Evolutionary conservation across 805 yeast species (phyloP).

Genomic region (Lachancea nothofagi): DNA sequence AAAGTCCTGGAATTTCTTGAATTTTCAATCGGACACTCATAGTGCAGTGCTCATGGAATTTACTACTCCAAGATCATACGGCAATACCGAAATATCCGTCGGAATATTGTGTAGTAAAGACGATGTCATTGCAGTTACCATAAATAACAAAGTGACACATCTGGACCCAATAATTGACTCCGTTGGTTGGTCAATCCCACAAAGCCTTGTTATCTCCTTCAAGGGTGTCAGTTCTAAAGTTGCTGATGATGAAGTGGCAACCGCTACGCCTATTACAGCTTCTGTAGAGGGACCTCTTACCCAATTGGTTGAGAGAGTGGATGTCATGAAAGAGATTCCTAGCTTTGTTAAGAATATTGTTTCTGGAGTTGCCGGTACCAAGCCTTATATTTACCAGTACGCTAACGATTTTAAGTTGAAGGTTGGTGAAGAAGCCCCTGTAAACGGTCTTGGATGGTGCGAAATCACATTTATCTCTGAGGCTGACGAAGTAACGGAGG

Average conservation of each 20-base stretch:
- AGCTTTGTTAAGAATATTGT: conserved; percentile 89
- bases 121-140: conserved; percentile 59
- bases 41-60: conserved; percentile 90
- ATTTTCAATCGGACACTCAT: conserved; percentile 71
- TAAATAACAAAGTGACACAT: conserved; percentile 61
- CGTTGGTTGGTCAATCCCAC: conserved; percentile 91
- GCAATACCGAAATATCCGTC: conserved; percentile 68
- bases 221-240: conserved; percentile 44
- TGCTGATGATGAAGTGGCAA: conserved; percentile 39
- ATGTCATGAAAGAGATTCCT: conserved; percentile 96
- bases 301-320: conserved; percentile 78
- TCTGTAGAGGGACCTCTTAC: conserved; percentile 55
- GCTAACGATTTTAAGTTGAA: conserved; percentile 41
- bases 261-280: conserved; percentile 37
- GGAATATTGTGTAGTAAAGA: conserved; percentile 67
- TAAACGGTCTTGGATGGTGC: conserved; percentile 30
- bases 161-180: conserved; percentile 53
- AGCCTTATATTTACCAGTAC: conserved; percentile 94
- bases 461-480: conserved; percentile 34
- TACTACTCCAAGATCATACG: conserved; percentile 89
- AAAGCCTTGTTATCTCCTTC: conserved; percentile 53
- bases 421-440: conserved; percentile 17
- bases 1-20: conserved; percentile 88
- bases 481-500: conserved; percentile 26
- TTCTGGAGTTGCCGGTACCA: conserved; percentile 90